Conservation (phyloP, 2,329 filamentous ascomycete genomes). For the Emergomyces orientalis region DNA sequence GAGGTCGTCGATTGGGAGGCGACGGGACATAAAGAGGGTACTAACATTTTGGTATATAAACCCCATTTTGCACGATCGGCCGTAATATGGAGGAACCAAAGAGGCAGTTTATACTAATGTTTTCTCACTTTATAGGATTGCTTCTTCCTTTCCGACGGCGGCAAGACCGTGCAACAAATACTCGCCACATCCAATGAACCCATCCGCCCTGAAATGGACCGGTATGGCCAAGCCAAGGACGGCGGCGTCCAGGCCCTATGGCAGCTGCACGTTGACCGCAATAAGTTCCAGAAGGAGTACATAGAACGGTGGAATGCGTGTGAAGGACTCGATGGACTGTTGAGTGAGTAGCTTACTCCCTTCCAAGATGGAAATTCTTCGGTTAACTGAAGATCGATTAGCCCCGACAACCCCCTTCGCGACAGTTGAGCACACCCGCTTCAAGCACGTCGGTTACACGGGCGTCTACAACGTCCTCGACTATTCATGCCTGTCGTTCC, state of each 20-base stretch:
- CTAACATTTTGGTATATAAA: slow-evolving; percentile 33
- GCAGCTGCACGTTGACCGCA: slow-evolving; percentile 41
- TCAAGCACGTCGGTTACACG: slow-evolving; percentile 41
- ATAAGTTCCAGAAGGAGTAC: slow-evolving; percentile 19
- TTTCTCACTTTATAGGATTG: slow-evolving; percentile 5
- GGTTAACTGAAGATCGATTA: slow-evolving; percentile 20
- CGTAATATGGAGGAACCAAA: neutral
- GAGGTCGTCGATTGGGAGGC: slow-evolving; percentile 36
- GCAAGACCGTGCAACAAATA: slow-evolving; percentile 31
- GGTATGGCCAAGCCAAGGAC: slow-evolving; percentile 37
- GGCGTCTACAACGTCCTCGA: slow-evolving; percentile 47
- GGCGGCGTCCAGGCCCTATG: slow-evolving; percentile 40
- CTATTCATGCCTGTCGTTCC: slow-evolving; percentile 47
- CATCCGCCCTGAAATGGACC: slow-evolving; percentile 42
- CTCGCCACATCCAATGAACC: slow-evolving; percentile 21
- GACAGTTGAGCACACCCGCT: slow-evolving; percentile 36
- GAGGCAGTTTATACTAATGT: neutral
- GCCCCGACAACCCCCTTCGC: slow-evolving; percentile 36
- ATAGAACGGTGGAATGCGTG: slow-evolving; percentile 40
- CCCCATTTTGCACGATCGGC: slow-evolving; percentile 9
- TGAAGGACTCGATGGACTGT: slow-evolving; percentile 24
- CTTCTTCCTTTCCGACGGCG: slow-evolving; percentile 44
- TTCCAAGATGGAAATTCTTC: neutral
- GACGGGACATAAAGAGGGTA: slow-evolving; percentile 38
- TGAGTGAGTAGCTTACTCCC: slow-evolving; percentile 12